phyloP scores from a whole-genome alignment of 129 eudicot species.

The Rutidosis leptorrhynchoides region DNA sequence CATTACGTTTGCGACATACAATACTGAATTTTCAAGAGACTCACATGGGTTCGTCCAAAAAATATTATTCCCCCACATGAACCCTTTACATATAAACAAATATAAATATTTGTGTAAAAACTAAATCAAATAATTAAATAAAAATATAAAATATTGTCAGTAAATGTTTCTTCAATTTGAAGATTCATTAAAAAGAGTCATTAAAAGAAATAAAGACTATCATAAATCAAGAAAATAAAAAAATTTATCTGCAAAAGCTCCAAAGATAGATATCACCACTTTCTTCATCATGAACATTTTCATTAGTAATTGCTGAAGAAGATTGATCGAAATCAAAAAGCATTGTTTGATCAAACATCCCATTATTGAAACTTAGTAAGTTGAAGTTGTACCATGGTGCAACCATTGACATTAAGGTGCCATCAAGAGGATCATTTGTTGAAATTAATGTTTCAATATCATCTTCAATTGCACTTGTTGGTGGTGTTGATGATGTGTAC shows the following conservation, averaged over 20 bases:
- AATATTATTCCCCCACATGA: conserved; percentile 35
- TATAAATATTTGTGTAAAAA: conserved; percentile 10
- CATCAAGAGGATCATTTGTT: conserved; percentile 37
- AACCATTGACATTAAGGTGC: conserved; percentile 32
- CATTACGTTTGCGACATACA: conserved; percentile 28
- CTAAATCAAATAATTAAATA: conserved; percentile 16
- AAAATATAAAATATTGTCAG: conserved; percentile 23
- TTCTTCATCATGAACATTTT: conserved; percentile 49
- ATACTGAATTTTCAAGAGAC: conserved; percentile 30
- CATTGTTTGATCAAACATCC: conserved; percentile 42
- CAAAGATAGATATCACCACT: conserved; percentile 54
- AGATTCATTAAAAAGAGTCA: conserved; percentile 32
- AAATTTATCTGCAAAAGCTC: conserved; percentile 63
- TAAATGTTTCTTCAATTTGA: conserved; percentile 33
- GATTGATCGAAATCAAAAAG: conserved; percentile 40
- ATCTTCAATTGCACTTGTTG: conserved; percentile 24
- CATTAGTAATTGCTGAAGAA: conserved; percentile 26
- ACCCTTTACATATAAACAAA: conserved; percentile 27
- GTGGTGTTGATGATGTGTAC: conserved; percentile 22
- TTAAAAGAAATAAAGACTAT: conserved; percentile 12
- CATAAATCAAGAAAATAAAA: conserved; percentile 8
- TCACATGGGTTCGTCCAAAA: conserved; percentile 37
- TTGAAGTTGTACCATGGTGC: conserved; percentile 65
- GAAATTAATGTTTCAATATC: conserved; percentile 12
- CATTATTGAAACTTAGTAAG: conserved; percentile 47